Percentiles rank a stretch among this genome's conserved stretches.
These are phyloP conservation scores for Pseudocercospora musae DNA, from an alignment of 2,329 filamentous ascomycete species.

Conservation along the genomic window DNA sequence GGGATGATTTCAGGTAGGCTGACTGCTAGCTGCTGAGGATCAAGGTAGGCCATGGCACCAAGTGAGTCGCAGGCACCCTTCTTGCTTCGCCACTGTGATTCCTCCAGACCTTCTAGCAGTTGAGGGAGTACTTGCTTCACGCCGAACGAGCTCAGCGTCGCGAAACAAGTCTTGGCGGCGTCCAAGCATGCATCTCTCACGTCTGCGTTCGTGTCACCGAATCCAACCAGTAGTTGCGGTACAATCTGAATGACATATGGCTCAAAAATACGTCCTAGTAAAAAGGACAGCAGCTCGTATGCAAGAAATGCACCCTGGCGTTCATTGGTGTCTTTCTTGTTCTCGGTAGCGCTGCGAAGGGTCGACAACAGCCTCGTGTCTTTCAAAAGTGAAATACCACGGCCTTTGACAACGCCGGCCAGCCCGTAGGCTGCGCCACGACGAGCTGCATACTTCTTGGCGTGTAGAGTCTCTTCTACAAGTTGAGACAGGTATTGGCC, in stretches of 20 bases:
- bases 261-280: slow-evolving; percentile 87
- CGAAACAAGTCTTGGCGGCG: slow-evolving; percentile 90
- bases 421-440: slow-evolving; percentile 93
- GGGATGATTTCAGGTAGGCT: slow-evolving; percentile 97
- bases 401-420: slow-evolving; percentile 84
- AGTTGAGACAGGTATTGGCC: slow-evolving; percentile 77
- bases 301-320: slow-evolving; percentile 85
- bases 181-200: slow-evolving; percentile 91
- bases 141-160: slow-evolving; percentile 88
- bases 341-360: slow-evolving; percentile 79
- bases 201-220: slow-evolving; percentile 82
- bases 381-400: slow-evolving; percentile 74
- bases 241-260: slow-evolving; percentile 96
- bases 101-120: slow-evolving; percentile 85
- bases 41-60: slow-evolving; percentile 97
- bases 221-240: slow-evolving; percentile 81
- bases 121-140: slow-evolving; percentile 93
- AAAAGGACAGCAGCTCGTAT: slow-evolving; percentile 82
- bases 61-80: slow-evolving; percentile 95
- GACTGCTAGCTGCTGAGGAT: slow-evolving; percentile 87
- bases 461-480: slow-evolving; percentile 75
- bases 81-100: slow-evolving; percentile 96
- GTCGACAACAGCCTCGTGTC: slow-evolving; percentile 84
- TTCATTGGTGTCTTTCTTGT: slow-evolving; percentile 88
- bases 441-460: slow-evolving; percentile 88